A percentile compares a stretch with the other conserved stretches of the same genome.
Conservation (phyloP, 73 alveolate species). For the Paramecium caudatum region DNA sequence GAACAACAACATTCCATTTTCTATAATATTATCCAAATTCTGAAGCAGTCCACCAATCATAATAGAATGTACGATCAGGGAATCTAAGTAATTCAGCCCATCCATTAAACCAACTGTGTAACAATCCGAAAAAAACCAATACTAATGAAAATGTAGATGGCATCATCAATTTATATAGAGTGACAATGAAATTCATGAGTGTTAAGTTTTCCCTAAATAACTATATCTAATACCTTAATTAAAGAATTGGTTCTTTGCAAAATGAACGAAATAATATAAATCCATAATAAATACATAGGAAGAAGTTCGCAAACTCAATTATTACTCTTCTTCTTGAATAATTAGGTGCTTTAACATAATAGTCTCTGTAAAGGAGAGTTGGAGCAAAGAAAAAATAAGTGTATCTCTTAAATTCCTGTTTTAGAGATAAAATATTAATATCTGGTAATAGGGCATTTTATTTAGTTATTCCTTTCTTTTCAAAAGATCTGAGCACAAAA, state of each 20-base stretch:
- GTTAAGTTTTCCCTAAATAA: slow-evolving; percentile 68
- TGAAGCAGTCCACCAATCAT: slow-evolving; percentile 95
- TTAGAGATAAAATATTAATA: slow-evolving; percentile 75
- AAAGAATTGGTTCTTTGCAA: slow-evolving; percentile 80
- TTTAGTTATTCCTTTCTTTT: slow-evolving; percentile 77
- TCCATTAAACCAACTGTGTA: slow-evolving; percentile 90
- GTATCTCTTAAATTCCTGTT: slow-evolving; percentile 77
- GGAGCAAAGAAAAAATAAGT: slow-evolving; percentile 90
- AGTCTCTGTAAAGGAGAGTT: slow-evolving; percentile 88
- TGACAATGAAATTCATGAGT: slow-evolving; percentile 74
- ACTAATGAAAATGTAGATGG: slow-evolving; percentile 86
- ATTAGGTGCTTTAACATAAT: slow-evolving; percentile 77
- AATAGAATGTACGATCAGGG: slow-evolving; percentile 90
- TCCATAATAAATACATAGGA: slow-evolving; percentile 77
- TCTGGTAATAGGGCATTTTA: slow-evolving; percentile 81
- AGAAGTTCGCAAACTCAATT: slow-evolving; percentile 74
- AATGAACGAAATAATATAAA: slow-evolving; percentile 80
- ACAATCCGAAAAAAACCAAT: slow-evolving; percentile 86
- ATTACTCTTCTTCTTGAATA: slow-evolving; percentile 68
- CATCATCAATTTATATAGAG: slow-evolving; percentile 80
- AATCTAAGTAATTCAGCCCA: slow-evolving; percentile 88
- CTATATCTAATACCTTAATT: slow-evolving; percentile 54
- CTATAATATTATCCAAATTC: slow-evolving; percentile 90
- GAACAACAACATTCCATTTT: slow-evolving; percentile 94
- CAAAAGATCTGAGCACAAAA: slow-evolving; percentile 83